phyloP scores from a whole-genome alignment of 129 eudicot genomes.

The Ambrosia artemisiifolia region DNA sequence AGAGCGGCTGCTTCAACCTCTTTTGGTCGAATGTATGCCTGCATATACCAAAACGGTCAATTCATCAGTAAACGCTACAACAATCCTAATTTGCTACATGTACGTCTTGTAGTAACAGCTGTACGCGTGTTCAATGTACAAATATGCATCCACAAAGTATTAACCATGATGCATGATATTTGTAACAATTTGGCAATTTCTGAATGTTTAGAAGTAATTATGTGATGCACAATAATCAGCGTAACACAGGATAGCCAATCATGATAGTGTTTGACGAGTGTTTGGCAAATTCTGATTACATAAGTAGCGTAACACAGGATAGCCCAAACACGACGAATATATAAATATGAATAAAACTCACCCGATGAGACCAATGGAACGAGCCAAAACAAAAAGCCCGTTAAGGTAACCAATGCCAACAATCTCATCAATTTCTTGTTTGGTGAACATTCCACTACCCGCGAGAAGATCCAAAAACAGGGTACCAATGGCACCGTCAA shows the following conservation, averaged over 20 bases:
- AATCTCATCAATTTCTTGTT: conserved; percentile 92
- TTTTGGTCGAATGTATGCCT: conserved; percentile 99
- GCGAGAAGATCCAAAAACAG: conserved; percentile 95
- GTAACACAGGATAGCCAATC: not conserved
- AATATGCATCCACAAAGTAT: not conserved
- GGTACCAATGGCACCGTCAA: conserved; percentile 98
- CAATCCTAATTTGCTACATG: not conserved
- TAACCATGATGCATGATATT: not conserved
- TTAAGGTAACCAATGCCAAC: conserved; percentile 91
- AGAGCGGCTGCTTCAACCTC: conserved; percentile 98
- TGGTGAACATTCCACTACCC: conserved; percentile 95
- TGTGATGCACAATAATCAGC: not conserved
- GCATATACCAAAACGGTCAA: conserved; percentile 16
- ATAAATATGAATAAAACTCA: conserved; percentile 34
- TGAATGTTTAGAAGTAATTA: not conserved
- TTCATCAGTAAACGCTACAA: not conserved
- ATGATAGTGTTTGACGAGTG: not conserved
- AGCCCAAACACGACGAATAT: not conserved
- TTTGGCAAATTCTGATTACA: not conserved
- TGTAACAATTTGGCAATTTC: not conserved
- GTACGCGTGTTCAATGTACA: not conserved
- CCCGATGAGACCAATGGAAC: conserved; percentile 99
- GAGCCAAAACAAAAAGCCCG: conserved; percentile 95
- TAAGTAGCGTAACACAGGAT: too few relatives aligned
- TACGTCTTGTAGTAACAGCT: not conserved